Evolutionary conservation across 208 protist species (phyloP).

Genomic region (Trypanosomatidae sp.): DNA sequence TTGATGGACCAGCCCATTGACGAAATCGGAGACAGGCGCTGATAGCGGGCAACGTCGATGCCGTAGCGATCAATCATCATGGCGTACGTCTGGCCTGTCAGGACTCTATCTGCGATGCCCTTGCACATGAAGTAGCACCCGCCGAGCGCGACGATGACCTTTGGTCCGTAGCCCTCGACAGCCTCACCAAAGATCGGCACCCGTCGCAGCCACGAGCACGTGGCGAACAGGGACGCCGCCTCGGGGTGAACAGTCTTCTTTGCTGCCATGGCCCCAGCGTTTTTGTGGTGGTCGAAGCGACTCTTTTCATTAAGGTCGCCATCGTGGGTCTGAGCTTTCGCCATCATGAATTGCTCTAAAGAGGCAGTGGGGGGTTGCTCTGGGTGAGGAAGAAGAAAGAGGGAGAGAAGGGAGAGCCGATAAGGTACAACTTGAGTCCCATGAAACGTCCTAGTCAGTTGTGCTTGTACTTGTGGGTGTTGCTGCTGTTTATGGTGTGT

Average conservation of each 20-base stretch:
- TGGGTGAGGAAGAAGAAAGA: not conserved
- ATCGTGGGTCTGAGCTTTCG: slow-evolving; percentile 1
- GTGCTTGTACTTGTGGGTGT: not conserved
- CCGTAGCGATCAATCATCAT: slow-evolving; percentile 55
- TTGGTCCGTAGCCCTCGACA: slow-evolving; percentile 40
- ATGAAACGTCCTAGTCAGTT: not conserved
- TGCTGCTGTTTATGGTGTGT: not conserved
- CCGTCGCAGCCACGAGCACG: slow-evolving; percentile 23
- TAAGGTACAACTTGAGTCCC: not conserved
- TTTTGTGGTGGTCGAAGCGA: not conserved
- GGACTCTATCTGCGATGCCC: slow-evolving; percentile 52
- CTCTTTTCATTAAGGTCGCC: slow-evolving; percentile 2
- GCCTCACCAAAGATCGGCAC: slow-evolving; percentile 52
- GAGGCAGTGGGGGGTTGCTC: not conserved
- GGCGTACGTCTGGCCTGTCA: slow-evolving; percentile 29
- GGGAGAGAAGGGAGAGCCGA: not conserved
- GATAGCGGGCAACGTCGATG: slow-evolving; percentile 38
- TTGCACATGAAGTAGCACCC: slow-evolving; percentile 54
- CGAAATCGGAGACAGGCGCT: slow-evolving; percentile 43
- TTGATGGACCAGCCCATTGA: slow-evolving; percentile 70
- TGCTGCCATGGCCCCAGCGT: not conserved
- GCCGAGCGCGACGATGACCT: slow-evolving; percentile 34
- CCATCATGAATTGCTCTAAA: not conserved
- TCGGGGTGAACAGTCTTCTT: slow-evolving; percentile 33
- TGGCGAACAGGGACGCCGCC: slow-evolving; percentile 30